phyloP scores from a whole-genome alignment of 306 rosid genomes.

The Vigna reflexopilosa region DNA sequence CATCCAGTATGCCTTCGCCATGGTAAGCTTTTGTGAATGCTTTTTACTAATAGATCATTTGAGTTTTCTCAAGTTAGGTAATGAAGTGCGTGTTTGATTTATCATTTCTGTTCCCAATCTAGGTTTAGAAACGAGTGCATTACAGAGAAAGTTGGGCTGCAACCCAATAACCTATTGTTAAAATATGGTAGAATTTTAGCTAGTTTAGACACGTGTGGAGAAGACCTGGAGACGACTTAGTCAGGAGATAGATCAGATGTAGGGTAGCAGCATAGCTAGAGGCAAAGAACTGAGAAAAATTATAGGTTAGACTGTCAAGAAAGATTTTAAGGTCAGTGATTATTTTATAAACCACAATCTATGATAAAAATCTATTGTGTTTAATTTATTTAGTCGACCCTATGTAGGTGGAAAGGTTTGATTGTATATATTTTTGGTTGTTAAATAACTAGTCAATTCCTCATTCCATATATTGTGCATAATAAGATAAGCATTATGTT shows the following conservation, averaged over 20 bases:
- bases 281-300: not conserved
- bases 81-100: not conserved
- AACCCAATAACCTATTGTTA: not conserved
- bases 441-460: not conserved
- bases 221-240: not conserved
- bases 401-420: not conserved
- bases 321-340: not conserved
- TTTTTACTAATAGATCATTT: not conserved
- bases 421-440: not conserved
- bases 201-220: not conserved
- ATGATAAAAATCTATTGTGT: not conserved
- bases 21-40: conserved; percentile 55
- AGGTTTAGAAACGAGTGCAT: not conserved
- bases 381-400: not conserved
- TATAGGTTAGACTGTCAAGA: not conserved
- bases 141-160: not conserved
- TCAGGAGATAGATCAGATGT: too few species aligned
- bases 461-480: conserved; percentile 2
- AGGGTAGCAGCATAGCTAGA: too few species aligned
- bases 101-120: not conserved
- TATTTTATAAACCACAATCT: not conserved
- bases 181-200: not conserved
- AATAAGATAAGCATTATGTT: not conserved
- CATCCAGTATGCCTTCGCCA: conserved; percentile 80
- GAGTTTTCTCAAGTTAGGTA: conserved; percentile 8